Evolutionary conservation across 2,329 filamentous ascomycete species (phyloP).

Genomic region (Aspergillus nomiae): DNA sequence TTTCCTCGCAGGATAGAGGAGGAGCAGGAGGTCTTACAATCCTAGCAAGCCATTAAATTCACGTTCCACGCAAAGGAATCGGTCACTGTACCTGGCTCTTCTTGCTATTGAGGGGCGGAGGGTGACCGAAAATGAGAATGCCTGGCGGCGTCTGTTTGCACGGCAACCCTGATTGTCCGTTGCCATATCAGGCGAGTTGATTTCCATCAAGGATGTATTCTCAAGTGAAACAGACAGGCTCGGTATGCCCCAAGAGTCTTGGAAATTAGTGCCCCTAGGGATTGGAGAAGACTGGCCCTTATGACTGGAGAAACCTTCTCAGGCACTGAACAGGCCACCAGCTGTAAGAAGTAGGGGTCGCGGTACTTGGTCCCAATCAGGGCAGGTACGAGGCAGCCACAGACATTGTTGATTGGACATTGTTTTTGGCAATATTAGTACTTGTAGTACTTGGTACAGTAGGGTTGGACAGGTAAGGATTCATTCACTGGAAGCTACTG

Average conservation of each 20-base stretch:
- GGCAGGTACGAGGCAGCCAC: slow-evolving; percentile 3
- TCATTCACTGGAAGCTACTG: background rate
- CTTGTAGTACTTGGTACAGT: background rate
- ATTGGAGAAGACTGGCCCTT: background rate
- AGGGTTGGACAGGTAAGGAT: background rate
- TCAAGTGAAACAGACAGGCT: background rate
- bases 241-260: background rate
- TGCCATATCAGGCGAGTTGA: slow-evolving; percentile 3
- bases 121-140: slow-evolving; percentile 23
- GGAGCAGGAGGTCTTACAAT: slow-evolving; percentile 11
- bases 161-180: slow-evolving; percentile 6
- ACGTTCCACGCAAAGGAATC: background rate
- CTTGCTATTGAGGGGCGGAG: slow-evolving; percentile 21
- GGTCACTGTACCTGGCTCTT: slow-evolving; percentile 25
- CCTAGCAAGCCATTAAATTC: slow-evolving; percentile 7
- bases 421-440: background rate
- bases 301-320: no score
- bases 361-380: background rate
- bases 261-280: background rate
- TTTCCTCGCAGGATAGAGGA: slow-evolving; percentile 34
- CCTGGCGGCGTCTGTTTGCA: slow-evolving; percentile 13
- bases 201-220: background rate
- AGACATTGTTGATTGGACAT: background rate
- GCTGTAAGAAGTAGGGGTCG: background rate
- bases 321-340: background rate